Evolutionary conservation across 805 yeast genomes (phyloP), one percentile per base, ranked within the genome.

Genomic region (Geotrichum ghanense): DNA sequence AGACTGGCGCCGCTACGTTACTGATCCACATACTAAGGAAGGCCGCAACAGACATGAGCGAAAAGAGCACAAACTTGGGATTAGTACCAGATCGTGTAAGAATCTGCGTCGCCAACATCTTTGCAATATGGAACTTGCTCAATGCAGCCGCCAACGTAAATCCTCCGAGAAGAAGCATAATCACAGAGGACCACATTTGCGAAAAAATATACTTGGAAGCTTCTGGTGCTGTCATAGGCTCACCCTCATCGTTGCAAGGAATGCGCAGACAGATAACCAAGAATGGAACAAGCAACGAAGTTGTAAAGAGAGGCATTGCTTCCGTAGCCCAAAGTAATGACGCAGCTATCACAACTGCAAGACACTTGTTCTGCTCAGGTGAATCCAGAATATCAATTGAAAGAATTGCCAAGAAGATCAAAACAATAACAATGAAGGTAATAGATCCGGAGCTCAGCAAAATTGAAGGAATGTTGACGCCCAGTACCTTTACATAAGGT

Each of bases 271-370:
- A 62, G 1, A 92, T 95, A 37, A 87, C 78, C 45, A 90, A 66
- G 42, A 90, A 68, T 1, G 98, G 98, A 17, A 92, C 76, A 31
- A 86, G 57, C 48, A 90, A 63, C 0, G 97, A 82, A 1, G 98
- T 90, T 14, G 83, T 94, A 64, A 86, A 92, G 40, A 90, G 68
- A 3, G 97, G 97, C 52, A 90, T 78, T 0, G 95, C 78, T 60
- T 90, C 98, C 9, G 97, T 85, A 0, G 97, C 97, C 98, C 97
- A 90, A 22, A 89, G 68, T 44, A 89, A 59, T 0, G 97, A 88
- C 1, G 95, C 81, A 55, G 85, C 77, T 2, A 83, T 72, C 42
- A 92, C 71, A 3, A 90, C 68, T 0, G 97, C 95, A 60, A 90
- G 74, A 65, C 98, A 87, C 57, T 87, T 78, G 50, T 81, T 83